phyloP scores from a whole-genome alignment of 1,284 basidiomycete species.

The Quambalaria eucalypti region DNA sequence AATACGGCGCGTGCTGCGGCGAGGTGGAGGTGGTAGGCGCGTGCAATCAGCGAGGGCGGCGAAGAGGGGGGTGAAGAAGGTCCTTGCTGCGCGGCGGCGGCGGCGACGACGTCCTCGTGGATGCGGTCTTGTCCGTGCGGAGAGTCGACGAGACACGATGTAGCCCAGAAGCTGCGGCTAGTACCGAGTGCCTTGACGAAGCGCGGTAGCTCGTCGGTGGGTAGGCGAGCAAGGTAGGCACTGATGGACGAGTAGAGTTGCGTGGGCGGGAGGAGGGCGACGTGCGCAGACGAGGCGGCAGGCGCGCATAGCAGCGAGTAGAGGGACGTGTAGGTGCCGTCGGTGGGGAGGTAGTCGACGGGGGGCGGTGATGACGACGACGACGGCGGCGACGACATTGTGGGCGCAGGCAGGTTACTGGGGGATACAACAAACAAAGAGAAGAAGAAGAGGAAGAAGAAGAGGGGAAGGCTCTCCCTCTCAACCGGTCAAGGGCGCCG shows the following conservation, averaged over 20 bases:
- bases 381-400: too few relatives aligned
- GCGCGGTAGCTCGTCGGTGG: constrained; percentile 22
- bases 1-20: constrained; percentile 25
- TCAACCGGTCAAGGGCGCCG: too few relatives aligned
- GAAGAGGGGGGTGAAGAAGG: background rate
- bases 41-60: constrained; percentile 13
- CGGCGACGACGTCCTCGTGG: background rate
- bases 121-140: background rate
- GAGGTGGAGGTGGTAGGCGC: constrained; percentile 16
- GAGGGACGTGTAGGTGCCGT: constrained; percentile 5
- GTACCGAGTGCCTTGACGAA: constrained; percentile 26
- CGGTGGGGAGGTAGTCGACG: background rate
- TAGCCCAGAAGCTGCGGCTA: constrained; percentile 32
- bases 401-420: too few relatives aligned
- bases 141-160: background rate
- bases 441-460: too few relatives aligned
- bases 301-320: constrained; percentile 26
- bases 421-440: too few relatives aligned
- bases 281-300: constrained; percentile 26
- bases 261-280: constrained; percentile 29
- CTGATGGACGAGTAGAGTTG: constrained; percentile 38
- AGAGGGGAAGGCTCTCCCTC: too few relatives aligned
- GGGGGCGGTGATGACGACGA: too few relatives aligned
- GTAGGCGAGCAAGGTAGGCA: constrained; percentile 31
- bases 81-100: background rate